Conservation (phyloP, 2,329 filamentous ascomycete genomes). For the Aspergillus fumigatus region DNA sequence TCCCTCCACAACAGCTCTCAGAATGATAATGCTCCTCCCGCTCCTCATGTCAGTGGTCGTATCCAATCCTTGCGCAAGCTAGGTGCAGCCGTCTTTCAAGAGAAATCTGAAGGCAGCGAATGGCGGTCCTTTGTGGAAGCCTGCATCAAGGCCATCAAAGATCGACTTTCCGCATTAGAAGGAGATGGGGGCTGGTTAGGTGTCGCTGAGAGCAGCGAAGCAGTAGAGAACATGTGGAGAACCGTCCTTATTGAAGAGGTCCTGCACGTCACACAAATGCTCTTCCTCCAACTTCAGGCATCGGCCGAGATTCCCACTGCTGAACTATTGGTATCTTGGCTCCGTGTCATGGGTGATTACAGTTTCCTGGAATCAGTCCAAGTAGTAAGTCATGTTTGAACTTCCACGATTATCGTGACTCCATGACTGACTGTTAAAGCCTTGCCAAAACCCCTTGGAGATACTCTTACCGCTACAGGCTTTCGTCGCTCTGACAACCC, state of each 20-base stretch:
- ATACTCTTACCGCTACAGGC: slow-evolving; percentile 59
- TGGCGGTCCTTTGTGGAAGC: slow-evolving; percentile 25
- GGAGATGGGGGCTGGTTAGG: slow-evolving; percentile 43
- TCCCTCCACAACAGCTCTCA: slow-evolving; percentile 24
- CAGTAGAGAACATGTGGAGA: slow-evolving; percentile 59
- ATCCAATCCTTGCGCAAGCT: slow-evolving; percentile 22
- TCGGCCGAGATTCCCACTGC: slow-evolving; percentile 55
- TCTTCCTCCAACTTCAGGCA: slow-evolving; percentile 66
- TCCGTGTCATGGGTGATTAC: slow-evolving; percentile 63
- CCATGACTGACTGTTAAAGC: slow-evolving; percentile 25
- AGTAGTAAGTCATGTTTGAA: slow-evolving; percentile 43
- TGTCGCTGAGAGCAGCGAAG: slow-evolving; percentile 47
- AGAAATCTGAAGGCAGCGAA: slow-evolving; percentile 21
- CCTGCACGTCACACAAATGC: slow-evolving; percentile 66
- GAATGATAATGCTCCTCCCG: slow-evolving; percentile 8
- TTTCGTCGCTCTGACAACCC: slow-evolving; percentile 64
- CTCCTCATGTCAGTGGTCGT: slow-evolving; percentile 9
- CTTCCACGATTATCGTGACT: background rate
- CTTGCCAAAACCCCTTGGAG: slow-evolving; percentile 36
- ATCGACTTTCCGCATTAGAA: slow-evolving; percentile 31
- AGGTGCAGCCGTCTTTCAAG: slow-evolving; percentile 27
- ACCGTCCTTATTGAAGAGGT: slow-evolving; percentile 64
- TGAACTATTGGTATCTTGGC: slow-evolving; percentile 64
- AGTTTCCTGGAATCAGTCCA: slow-evolving; percentile 65
- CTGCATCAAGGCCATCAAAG: slow-evolving; percentile 33